These are phyloP conservation scores for Stygiomarasmius scandens DNA, from an alignment of 1,284 basidiomycete species.

Conservation along the genomic window DNA sequence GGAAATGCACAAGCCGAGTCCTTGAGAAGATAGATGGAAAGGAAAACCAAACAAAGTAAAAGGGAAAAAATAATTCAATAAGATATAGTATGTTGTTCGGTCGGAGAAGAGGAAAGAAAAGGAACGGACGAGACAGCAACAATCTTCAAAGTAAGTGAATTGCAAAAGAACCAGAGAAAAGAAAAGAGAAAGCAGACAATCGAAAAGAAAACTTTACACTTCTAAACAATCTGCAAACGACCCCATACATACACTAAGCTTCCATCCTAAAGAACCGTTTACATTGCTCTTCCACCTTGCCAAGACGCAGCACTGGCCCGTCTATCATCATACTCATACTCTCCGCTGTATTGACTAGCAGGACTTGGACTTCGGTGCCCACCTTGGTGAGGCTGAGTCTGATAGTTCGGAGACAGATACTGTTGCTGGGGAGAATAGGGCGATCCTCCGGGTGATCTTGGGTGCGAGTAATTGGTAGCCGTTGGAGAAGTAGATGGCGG, in stretches of 20 bases:
- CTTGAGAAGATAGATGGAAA: background rate
- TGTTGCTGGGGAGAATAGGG: background rate
- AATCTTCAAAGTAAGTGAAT: background rate
- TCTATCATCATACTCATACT: slow-evolving; percentile 24
- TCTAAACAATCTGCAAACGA: background rate
- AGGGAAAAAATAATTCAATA: background rate
- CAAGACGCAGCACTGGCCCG: slow-evolving; percentile 40
- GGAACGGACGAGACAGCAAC: background rate
- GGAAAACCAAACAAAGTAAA: background rate
- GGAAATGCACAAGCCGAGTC: slow-evolving; percentile 8
- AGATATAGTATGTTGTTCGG: no score
- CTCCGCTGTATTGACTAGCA: slow-evolving; percentile 7
- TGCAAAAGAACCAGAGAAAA: background rate
- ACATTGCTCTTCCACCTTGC: slow-evolving; percentile 46
- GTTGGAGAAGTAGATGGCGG: slow-evolving; percentile 5
- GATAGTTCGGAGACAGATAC: background rate
- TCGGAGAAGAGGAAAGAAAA: background rate
- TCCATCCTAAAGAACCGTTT: slow-evolving; percentile 4
- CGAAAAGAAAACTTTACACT: background rate
- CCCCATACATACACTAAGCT: background rate
- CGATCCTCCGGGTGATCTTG: background rate
- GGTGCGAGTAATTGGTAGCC: background rate
- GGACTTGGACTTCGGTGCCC: slow-evolving; percentile 3
- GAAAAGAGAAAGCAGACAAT: background rate
- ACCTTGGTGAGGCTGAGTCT: background rate